Percentiles rank a stretch among this genome's conserved stretches.
Evolutionary conservation across 805 yeast genomes (phyloP).

Genomic region (Wickerhamiella occidentalis): DNA sequence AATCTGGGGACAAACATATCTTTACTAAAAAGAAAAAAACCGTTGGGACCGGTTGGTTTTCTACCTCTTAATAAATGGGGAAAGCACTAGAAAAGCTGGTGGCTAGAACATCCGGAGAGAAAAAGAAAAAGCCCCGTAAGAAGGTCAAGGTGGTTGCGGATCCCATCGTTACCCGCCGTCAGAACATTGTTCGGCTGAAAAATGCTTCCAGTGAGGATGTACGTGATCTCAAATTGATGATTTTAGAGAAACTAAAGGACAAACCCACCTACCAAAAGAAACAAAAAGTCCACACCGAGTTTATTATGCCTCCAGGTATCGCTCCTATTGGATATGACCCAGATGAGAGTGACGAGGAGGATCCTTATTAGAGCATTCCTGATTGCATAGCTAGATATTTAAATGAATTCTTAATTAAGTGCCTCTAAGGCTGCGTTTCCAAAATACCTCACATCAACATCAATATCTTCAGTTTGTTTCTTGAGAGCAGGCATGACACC

Average conservation of each 20-base stretch:
- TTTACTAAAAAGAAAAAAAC: neutral
- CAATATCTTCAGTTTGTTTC: constrained; percentile 55
- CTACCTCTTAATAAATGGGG: constrained; percentile 1
- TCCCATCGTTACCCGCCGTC: neutral
- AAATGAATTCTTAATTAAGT: constrained; percentile 23
- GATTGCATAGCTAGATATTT: no score
- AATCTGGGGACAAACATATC: constrained; percentile 5
- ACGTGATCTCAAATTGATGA: constrained; percentile 14
- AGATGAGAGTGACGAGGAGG: constrained; percentile 19
- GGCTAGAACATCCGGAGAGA: constrained; percentile 1
- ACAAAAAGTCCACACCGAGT: constrained; percentile 12
- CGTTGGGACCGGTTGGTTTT: no score
- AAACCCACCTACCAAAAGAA: constrained; percentile 17
- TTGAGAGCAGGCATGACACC: constrained; percentile 56
- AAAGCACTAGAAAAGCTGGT: constrained; percentile 8
- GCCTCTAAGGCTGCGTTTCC: constrained; percentile 51
- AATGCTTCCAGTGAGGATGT: neutral
- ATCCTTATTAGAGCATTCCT: constrained; percentile 22
- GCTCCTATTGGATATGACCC: constrained; percentile 24
- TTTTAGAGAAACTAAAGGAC: constrained; percentile 15
- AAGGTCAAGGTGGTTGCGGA: neutral
- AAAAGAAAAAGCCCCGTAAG: constrained; percentile 7
- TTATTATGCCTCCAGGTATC: constrained; percentile 23
- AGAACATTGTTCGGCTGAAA: constrained; percentile 2
- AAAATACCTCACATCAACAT: constrained; percentile 81